Percentiles rank a stretch among this genome's conserved stretches.
These are phyloP conservation scores for Ambrosia hybrid DNA, from an alignment of 140 eudicot genomes.

Conservation along the genomic window DNA sequence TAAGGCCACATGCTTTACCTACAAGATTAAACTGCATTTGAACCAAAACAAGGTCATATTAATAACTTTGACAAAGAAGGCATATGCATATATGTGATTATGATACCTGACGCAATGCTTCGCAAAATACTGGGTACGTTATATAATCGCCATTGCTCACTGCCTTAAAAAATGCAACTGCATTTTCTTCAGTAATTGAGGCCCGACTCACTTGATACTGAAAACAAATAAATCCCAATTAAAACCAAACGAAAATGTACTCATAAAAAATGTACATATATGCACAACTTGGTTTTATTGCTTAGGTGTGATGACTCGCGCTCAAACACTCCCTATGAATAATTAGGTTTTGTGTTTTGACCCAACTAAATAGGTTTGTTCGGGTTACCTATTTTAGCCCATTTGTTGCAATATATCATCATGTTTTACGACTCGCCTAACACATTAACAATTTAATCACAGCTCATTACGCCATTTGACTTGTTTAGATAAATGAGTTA, in stretches of 20 bases:
- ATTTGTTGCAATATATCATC: too few species aligned
- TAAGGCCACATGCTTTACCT: slow-evolving; percentile 69
- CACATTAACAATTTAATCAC: too few species aligned
- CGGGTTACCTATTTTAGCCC: too few species aligned
- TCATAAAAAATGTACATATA: neutral
- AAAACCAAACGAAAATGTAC: neutral
- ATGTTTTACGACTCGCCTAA: too few species aligned
- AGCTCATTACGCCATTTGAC: neutral
- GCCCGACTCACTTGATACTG: slow-evolving; percentile 89
- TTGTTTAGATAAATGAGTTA: too few species aligned
- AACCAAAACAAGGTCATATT: neutral
- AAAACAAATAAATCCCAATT: slow-evolving; percentile 9
- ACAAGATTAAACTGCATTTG: slow-evolving; percentile 67
- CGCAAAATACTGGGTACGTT: slow-evolving; percentile 74
- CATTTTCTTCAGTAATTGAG: slow-evolving; percentile 66
- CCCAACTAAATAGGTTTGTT: too few species aligned
- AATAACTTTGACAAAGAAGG: neutral
- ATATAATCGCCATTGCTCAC: slow-evolving; percentile 71
- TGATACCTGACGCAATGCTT: slow-evolving; percentile 82
- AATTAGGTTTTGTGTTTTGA: too few species aligned
- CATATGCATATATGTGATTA: neutral
- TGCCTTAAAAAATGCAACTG: slow-evolving; percentile 76
- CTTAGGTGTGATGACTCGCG: too few species aligned
- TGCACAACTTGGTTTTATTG: neutral
- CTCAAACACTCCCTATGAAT: too few species aligned